Evolutionary conservation across 2,329 filamentous ascomycete genomes (phyloP).

Genomic region (Clarireedia homoeocarpa): DNA sequence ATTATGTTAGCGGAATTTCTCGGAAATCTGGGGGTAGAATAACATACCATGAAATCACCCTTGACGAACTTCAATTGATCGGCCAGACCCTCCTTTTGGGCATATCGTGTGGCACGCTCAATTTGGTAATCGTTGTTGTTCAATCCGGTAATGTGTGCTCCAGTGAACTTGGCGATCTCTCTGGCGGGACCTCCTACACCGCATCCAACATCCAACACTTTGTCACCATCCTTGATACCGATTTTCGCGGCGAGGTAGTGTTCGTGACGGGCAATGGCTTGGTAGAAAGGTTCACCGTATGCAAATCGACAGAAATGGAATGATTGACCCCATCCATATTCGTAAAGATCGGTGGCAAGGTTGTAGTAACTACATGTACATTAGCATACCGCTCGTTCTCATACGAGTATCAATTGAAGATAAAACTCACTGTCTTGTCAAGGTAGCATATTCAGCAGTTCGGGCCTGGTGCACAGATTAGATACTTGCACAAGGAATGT

Average conservation of each 20-base stretch:
- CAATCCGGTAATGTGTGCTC: constrained; percentile 78
- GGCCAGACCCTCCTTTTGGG: constrained; percentile 69
- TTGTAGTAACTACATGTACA: constrained; percentile 72
- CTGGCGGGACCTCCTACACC: constrained; percentile 92
- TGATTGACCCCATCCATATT: constrained; percentile 91
- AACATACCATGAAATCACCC: constrained; percentile 82
- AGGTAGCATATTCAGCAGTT: constrained; percentile 68
- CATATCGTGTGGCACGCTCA: constrained; percentile 81
- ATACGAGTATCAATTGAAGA: neutral
- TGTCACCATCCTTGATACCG: constrained; percentile 77
- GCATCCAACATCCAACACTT: constrained; percentile 90
- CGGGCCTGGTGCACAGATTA: neutral
- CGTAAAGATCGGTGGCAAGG: constrained; percentile 90
- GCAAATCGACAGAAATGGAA: constrained; percentile 98
- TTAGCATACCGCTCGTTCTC: constrained; percentile 5
- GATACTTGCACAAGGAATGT: neutral
- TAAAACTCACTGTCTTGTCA: constrained; percentile 75
- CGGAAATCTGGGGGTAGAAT: neutral
- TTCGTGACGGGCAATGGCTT: constrained; percentile 92
- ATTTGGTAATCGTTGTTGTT: constrained; percentile 99
- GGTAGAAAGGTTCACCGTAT: constrained; percentile 75
- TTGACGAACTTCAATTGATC: constrained; percentile 81
- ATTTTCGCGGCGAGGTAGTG: constrained; percentile 94
- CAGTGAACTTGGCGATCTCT: constrained; percentile 94
- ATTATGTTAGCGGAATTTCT: neutral